These are phyloP conservation scores for Fusarium nanum DNA, from an alignment of 2,329 filamentous ascomycete genomes.

Conservation along the genomic window DNA sequence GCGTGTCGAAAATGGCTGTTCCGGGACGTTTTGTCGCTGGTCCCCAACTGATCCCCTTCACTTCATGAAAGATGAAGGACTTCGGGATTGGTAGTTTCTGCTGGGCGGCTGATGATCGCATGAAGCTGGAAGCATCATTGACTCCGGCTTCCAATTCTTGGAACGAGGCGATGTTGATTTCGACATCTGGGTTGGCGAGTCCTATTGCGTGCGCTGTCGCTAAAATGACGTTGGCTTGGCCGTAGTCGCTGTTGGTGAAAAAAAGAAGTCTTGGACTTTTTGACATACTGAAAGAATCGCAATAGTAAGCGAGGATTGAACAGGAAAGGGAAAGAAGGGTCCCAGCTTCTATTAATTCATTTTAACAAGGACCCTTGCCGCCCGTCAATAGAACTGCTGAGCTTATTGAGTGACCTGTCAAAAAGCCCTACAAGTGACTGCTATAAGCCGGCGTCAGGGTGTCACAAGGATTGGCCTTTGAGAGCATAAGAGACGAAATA, in stretches of 20 bases:
- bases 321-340: not conserved
- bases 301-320: rapidly evolving
- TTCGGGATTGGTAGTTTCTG: not conserved
- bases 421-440: not conserved
- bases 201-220: not conserved
- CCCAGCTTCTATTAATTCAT: not conserved
- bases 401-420: not conserved
- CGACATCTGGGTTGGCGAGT: not conserved
- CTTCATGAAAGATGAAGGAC: not conserved
- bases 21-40: not conserved
- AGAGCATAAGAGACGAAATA: no score
- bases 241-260: not conserved
- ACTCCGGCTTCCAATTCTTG: not conserved
- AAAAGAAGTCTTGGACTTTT: rapidly evolving
- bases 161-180: not conserved
- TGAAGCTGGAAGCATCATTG: not conserved
- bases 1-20: not conserved
- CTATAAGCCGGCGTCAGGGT: no score
- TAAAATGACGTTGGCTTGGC: not conserved
- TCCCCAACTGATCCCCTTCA: not conserved
- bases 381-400: rapidly evolving
- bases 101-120: not conserved
- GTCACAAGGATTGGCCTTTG: no score
- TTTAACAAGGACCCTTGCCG: not conserved
- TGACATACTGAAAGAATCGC: rapidly evolving